Evolutionary conservation across 2,329 filamentous ascomycete genomes (phyloP), one percentile per base, ranked within the genome.

Genomic region (Uncinocarpus reesii): DNA sequence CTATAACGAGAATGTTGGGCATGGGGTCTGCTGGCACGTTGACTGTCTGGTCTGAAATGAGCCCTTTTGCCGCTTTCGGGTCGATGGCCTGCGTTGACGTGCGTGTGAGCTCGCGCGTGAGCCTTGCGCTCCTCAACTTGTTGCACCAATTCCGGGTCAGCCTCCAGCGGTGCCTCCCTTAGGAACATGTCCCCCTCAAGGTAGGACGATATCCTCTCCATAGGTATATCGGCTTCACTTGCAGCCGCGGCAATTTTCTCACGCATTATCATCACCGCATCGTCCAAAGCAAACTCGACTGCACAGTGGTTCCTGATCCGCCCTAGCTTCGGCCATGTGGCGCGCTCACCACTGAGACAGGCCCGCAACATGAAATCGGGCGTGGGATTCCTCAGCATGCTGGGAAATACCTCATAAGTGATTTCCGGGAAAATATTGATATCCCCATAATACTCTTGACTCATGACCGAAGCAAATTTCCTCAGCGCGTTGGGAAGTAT

Each of bases 391-490:
- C 77, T 83, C 37, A 96, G 71, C 21, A 95, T 80, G 7, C 78
- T 76, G 0, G 84, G 82, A 18, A 93, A 77, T 53, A 93, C 83
- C 6, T 80, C 74, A 45, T 84, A 79, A 3, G 77, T 77, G 50
- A 94, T 82, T 47, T 87, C 80, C 0, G 89, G 89, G 26, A 94
- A 74, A 47, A 96, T 95, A 37, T 88, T 96, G 61, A 96, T 95
- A 64, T 96, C 89, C 5, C 90, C 90, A 1, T 86, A 89, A 60
- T 96, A 96, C 54, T 84, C 86, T 60, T 96, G 90, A 54, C 81
- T 89, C 42, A 96, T 73, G 13, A 96, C 80, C 1, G 86, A 89
- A 35, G 80, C 77, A 18, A 82, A 73, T 62, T 95, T 93, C 40
- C 82, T 86, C 55, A 87, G 75, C 1, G 84, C 72, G 49, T 83